phyloP scores from a whole-genome alignment of 306 rosid genomes.

The Rubus parviflorus region DNA sequence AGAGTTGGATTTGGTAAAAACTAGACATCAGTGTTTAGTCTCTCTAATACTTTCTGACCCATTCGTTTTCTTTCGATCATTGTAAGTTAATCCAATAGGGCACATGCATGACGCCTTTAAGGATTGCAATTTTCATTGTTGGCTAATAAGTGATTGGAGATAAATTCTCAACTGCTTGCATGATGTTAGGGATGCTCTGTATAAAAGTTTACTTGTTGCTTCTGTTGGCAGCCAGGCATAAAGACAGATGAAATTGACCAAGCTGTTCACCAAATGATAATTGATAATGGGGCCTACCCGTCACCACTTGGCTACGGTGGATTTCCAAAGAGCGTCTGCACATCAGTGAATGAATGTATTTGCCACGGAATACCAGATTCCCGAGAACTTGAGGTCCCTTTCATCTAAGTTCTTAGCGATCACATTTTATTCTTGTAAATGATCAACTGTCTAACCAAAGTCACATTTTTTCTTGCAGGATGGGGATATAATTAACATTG shows the following conservation, averaged over 20 bases:
- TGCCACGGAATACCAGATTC: constrained; percentile 99
- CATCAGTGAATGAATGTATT: constrained; percentile 94
- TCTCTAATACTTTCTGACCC: not conserved
- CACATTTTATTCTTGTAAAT: constrained; percentile 2
- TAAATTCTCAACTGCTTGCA: constrained; percentile 12
- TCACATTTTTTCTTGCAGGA: constrained; percentile 53
- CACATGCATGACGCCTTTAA: not conserved
- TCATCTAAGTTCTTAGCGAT: constrained; percentile 18
- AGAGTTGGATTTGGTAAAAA: not conserved
- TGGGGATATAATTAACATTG: constrained; percentile 90
- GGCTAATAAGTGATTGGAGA: constrained; percentile 6
- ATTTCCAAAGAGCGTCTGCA: constrained; percentile 97
- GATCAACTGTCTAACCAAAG: not conserved
- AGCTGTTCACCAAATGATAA: constrained; percentile 94
- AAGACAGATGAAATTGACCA: constrained; percentile 87
- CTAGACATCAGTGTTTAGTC: not conserved
- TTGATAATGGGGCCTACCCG: constrained; percentile 93
- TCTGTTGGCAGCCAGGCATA: constrained; percentile 93
- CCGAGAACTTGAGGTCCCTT: constrained; percentile 70
- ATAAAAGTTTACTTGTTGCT: constrained; percentile 39
- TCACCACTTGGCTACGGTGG: constrained; percentile 95
- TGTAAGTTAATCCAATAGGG: not conserved
- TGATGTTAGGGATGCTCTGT: constrained; percentile 7
- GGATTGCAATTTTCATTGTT: constrained; percentile 1
- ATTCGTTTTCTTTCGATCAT: not conserved